Evolutionary conservation across 108 stramenopile species (phyloP), one percentile per base, ranked within the genome.

Genomic region (Epithemia pelagica): DNA sequence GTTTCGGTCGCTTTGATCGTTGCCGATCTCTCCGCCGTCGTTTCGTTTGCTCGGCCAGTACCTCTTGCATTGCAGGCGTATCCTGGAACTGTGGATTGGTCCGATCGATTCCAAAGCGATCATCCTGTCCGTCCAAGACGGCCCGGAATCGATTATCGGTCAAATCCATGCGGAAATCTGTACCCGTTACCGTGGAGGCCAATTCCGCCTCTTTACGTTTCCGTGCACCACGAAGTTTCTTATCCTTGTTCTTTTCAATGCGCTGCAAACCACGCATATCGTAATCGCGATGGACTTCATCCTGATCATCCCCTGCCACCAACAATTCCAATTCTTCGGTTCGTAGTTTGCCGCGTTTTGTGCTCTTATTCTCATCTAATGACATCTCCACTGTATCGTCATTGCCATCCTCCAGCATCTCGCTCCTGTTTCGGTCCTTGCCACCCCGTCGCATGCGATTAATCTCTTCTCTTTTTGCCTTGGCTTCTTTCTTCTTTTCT

Each of bases 61-160:
- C 83, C 21, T 79, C 62, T 52, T 81, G 88, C 95, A 97, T 96
- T 20, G 87, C 97, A 33, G 78, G 65, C 18, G 97, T 97, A 32
- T 95, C 91, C 74, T 87, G 94, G 76, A 76, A 98, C 57, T 79
- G 68, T 1, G 89, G 77, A 68, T 88, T 87, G 1, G 95, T 96
- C 28, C 82, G 78, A 68, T 98, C 97, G 65, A 98, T 96, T 23
- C 95, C 97, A 68, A 93, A 98, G 26, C 86, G 67, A 57, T 80
- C 89, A 76, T 98, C 91, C 15, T 59, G 55, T 27, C 97, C 97
- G 65, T 95, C 90, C 30, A 98, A 71, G 32, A 98, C 76, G 20
- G 88, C 90, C 2, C 87, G 70, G 59, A 98, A 98, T 23, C 97
- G 90, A 67, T 79, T 68, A 74, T 97, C 97, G 32, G 60, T 59